phyloP scores from a whole-genome alignment of 768 basidiomycete genomes.

The Rhizopogon vinicolor region DNA sequence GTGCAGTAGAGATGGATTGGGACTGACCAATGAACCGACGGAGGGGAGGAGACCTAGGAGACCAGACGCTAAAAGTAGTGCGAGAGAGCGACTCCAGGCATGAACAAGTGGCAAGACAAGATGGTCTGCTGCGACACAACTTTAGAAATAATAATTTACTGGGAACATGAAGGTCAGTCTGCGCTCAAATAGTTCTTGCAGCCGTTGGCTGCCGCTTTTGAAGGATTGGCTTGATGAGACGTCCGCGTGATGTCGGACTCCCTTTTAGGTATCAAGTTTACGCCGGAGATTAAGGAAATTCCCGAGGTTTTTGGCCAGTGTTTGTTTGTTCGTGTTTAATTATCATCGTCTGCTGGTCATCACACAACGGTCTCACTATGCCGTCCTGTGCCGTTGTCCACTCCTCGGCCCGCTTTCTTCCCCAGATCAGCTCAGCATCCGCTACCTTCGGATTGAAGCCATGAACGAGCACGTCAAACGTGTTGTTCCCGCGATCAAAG shows the following conservation, averaged over 20 bases:
- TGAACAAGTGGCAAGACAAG: constrained; percentile 10
- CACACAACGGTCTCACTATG: constrained; percentile 24
- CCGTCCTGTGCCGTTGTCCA: constrained; percentile 11
- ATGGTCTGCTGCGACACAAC: not conserved
- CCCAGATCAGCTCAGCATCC: too few relatives aligned
- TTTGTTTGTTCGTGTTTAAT: constrained; percentile 22
- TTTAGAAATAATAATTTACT: constrained; percentile 27
- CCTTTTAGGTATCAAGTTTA: constrained; percentile 10
- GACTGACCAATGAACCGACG: constrained; percentile 4
- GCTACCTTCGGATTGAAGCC: too few relatives aligned
- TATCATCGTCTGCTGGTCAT: constrained; percentile 22
- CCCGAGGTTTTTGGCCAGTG: constrained; percentile 19
- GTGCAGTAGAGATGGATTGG: not conserved
- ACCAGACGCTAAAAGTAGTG: not conserved
- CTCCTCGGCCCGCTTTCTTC: not conserved
- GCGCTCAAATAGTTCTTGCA: constrained; percentile 27
- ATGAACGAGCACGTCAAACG: too few relatives aligned
- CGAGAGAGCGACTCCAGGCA: constrained; percentile 24
- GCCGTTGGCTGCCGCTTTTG: constrained; percentile 17
- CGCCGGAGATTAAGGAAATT: constrained; percentile 7
- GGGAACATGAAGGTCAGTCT: constrained; percentile 20
- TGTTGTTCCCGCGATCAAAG: too few relatives aligned
- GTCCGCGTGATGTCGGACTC: constrained; percentile 20
- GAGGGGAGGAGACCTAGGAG: constrained; percentile 3
- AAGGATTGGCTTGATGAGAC: constrained; percentile 22